Evolutionary conservation across 352 stramenopile species (phyloP), one percentile per base, ranked within the genome.

Genomic region (Pythium vanterpoolii): DNA sequence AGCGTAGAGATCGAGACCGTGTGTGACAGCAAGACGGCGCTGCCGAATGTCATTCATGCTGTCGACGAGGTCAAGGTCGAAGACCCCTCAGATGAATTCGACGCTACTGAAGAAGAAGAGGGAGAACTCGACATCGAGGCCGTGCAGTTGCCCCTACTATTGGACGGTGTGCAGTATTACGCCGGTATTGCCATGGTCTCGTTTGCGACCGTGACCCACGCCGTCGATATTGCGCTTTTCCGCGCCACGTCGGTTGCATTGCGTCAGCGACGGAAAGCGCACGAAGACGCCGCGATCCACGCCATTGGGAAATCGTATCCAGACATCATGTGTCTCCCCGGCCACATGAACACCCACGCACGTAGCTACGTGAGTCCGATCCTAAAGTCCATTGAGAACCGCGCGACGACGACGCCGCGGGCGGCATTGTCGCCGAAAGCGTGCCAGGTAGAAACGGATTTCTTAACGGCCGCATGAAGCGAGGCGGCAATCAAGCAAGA

Each of bases 141-240:
- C 26, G 43, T 30, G n/a, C n/a, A n/a, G n/a, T n/a, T n/a, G 26
- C 33, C 38, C 42, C 40, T 43, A 26, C n/a, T 68, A 31, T 34
- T 62, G 16, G 76, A 87, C 31, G 80, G 80, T 3, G 51, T 90
- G n/a, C 47, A 86, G 48, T 90, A 89, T 60, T 90, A 89, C 69
- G 60, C 72, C 13, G 68, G 71, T n/a, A 68, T 90, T 21, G 77
- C 52, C 31, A 61, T 71, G 31, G 67, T 89, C 3, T 72, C 74
- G 28, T 40, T 69, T 11, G 33, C 60, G 11, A 76, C 69, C 5
- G 73, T 79, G 11, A 46, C 48, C 27, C 72, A 69, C 0, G 71
- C 74, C 7, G 30, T 90, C 27, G 59, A 77, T 24, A 57, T 74
- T 13, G 78, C 64, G 4, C 64, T 87, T 30, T 54, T 61, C 14